phyloP scores from a whole-genome alignment of 768 basidiomycete species.

The Mycena capillaripes region DNA sequence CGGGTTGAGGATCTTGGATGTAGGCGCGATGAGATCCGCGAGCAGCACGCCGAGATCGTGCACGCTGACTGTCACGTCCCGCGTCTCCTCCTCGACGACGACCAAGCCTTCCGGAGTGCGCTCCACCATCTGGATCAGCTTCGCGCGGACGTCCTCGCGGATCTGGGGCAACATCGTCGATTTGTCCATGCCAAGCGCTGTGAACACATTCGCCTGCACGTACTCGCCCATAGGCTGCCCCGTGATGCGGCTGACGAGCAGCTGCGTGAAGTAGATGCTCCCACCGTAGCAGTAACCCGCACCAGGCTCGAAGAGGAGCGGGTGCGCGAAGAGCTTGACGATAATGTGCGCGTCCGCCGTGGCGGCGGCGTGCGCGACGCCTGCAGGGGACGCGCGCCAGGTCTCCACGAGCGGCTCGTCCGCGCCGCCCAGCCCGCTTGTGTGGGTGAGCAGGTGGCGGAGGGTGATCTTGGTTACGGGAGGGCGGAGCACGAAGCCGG shows the following conservation, averaged over 20 bases:
- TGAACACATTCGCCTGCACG: conserved; percentile 17
- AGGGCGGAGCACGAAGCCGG: conserved; percentile 21
- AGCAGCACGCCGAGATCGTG: conserved; percentile 17
- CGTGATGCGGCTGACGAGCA: conserved; percentile 23
- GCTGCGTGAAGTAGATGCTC: conserved; percentile 23
- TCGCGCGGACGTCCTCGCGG: not conserved
- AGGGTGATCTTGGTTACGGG: conserved; percentile 20
- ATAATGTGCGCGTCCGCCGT: conserved; percentile 2
- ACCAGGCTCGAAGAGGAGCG: conserved; percentile 30
- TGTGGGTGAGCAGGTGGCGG: conserved; percentile 35
- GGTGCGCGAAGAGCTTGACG: conserved; percentile 8
- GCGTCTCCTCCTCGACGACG: not conserved
- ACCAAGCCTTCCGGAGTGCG: conserved; percentile 8
- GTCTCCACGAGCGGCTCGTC: conserved; percentile 22
- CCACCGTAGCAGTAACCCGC: conserved; percentile 29
- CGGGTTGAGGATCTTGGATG: conserved; percentile 19
- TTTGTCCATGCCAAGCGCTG: conserved; percentile 13
- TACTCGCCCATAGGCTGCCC: not conserved
- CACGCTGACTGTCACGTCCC: conserved; percentile 15
- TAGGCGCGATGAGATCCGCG: conserved; percentile 21
- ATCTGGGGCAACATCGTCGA: conserved; percentile 15
- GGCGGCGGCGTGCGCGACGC: not conserved
- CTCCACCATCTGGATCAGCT: conserved; percentile 26
- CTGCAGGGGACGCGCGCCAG: conserved; percentile 20
- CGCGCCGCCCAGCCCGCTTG: conserved; percentile 20